phyloP scores from a whole-genome alignment of 371 early-diverging fungal genomes.

The Nematocida minor region DNA sequence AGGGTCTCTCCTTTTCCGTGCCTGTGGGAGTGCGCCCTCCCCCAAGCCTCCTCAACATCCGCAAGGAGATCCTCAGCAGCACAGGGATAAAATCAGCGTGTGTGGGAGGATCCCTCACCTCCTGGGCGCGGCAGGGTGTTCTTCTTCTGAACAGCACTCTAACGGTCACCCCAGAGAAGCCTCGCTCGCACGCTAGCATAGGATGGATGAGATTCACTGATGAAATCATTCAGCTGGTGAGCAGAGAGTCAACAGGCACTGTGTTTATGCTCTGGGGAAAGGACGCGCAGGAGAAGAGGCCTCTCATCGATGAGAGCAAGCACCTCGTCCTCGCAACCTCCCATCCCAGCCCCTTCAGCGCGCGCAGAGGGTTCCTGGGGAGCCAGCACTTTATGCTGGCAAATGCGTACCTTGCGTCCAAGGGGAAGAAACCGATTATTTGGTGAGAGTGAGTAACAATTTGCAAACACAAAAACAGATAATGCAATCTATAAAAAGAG shows the following conservation, averaged over 20 bases:
- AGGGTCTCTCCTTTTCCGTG: slow-evolving; percentile 71
- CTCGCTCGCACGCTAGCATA: slow-evolving; percentile 75
- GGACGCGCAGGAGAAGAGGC: slow-evolving; percentile 72
- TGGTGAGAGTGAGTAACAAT: slow-evolving; percentile 66
- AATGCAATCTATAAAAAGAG: slow-evolving; percentile 33
- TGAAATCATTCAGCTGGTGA: slow-evolving; percentile 72
- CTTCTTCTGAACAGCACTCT: slow-evolving; percentile 82
- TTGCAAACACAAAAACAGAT: background rate
- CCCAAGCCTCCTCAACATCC: slow-evolving; percentile 85
- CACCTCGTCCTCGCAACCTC: slow-evolving; percentile 78
- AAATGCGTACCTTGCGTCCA: slow-evolving; percentile 74
- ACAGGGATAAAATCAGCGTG: slow-evolving; percentile 57
- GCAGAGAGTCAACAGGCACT: slow-evolving; percentile 67
- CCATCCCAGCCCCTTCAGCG: slow-evolving; percentile 88
- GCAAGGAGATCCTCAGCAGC: slow-evolving; percentile 72
- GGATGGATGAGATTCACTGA: slow-evolving; percentile 88
- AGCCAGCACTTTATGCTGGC: slow-evolving; percentile 79
- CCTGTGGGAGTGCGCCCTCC: slow-evolving; percentile 71
- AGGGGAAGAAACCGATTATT: slow-evolving; percentile 69
- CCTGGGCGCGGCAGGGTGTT: slow-evolving; percentile 83
- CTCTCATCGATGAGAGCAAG: slow-evolving; percentile 64
- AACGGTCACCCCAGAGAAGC: slow-evolving; percentile 75
- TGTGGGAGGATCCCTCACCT: slow-evolving; percentile 68
- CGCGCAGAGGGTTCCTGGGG: slow-evolving; percentile 77
- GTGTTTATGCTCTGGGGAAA: slow-evolving; percentile 94